Evolutionary conservation across 169 alveolate species (phyloP), one percentile per base, ranked within the genome.

Genomic region (Besnoitia besnoiti): DNA sequence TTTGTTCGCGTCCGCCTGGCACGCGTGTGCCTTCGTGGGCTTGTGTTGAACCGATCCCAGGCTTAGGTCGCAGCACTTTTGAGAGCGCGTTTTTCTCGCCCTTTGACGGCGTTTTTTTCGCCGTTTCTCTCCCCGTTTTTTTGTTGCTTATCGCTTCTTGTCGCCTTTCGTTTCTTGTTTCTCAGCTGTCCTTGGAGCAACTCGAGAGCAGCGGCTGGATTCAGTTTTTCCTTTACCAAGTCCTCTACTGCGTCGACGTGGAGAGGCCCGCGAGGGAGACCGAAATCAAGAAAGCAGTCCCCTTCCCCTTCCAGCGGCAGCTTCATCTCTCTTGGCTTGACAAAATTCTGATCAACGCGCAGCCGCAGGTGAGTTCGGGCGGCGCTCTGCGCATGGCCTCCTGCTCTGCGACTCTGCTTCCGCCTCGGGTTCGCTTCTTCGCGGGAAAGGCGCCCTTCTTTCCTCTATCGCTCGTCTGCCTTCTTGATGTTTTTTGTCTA

Each of bases 121-220:
- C n/a, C n/a, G n/a, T 50, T 14, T 50, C 10, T 61, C 10, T 61
- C 37, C 21, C 77, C 37, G 77, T 61, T n/a, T 61, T 30, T 61
- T 8, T n/a, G 77, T n/a, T n/a, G n/a, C n/a, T n/a, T n/a, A n/a
- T n/a, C 33, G 85, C 3, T 10, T 75, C 33, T 16, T 10, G 49
- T 75, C 8, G 8, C 16, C 39, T 24, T 44, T 27, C 4, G 59
- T 77, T 2, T 44, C 27, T 21, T 19, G 30, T 27, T 85, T 61
- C 51, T 92, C 93, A 35, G 88, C 94, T 95, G 67, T 79, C 90
- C 35, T 85, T n/a, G 88, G 97, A 95, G 73, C 95, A 96, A 55
- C 94, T 96, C 14, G 96, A 97, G 39, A 95, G 95, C 40, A 93
- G 97, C 76, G 98, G 98, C 51, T 97, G 98, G 98, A 94, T 94